Evolutionary conservation across 345 rosid genomes (phyloP), one percentile per base, ranked within the genome.

Genomic region (Kandelia obovata): DNA sequence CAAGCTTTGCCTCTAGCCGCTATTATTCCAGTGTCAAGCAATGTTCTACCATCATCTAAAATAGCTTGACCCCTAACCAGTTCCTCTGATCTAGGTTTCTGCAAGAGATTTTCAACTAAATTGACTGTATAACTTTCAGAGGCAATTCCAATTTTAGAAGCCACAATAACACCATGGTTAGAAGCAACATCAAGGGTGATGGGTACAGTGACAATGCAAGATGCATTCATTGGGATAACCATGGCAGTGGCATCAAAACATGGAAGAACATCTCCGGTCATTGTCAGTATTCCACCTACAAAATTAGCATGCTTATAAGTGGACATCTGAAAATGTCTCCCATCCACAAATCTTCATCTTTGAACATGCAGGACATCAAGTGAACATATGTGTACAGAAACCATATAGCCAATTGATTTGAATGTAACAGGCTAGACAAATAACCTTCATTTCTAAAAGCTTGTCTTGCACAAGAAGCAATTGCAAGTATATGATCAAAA

Each of bases 241-340:
- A 92, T 71, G 64, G 82, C 65, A 61, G 87, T 85, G 39, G 97
- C 90, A 86, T 95, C 99, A 73, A 95, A 95, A 84, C 99, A 89
- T 20, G 96, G 97, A 74, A 95, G 96, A 66, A 95, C 99, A 84
- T 95, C 99, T 62, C 99, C 99, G 26, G 97, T 95, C 99, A 95
- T 92, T 49, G 87, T 92, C 72, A 95, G 83, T 39, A 95, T 73
- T 55, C 97, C 97, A 76, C 99, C 98, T 94, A 68, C 67, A 79
- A 76, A 47, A 31, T 67, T 47, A 10, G 31, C 56, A 28, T 43
- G 27, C 35, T 67, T 31, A 0, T 0, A 10, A 31, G 37, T 57
- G n/a, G 66, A 53, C 25, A 63, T 35, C 23, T 25, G 57, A 72
- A 63, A 20, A 27, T 37, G 35, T 3, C 9, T 16, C n/a, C n/a